A percentile compares a stretch with the other conserved stretches of the same genome.
These are phyloP conservation scores for Metschnikowia matae DNA, from an alignment of 805 yeast species.

Conservation along the genomic window DNA sequence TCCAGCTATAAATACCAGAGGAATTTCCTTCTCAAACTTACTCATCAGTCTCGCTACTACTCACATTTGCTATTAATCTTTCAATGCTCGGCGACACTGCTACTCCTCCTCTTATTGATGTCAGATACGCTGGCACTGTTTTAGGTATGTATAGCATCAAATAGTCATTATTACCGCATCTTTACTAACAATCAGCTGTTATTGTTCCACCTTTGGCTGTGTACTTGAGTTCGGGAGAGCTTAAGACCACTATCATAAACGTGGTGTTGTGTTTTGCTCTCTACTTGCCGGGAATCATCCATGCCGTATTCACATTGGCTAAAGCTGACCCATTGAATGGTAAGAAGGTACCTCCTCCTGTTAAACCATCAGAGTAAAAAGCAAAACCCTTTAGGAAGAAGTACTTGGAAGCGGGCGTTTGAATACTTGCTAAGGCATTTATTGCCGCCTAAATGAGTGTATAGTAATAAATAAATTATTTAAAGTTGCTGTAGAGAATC, in stretches of 20 bases:
- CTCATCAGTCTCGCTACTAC: not conserved
- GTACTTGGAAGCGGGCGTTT: not conserved
- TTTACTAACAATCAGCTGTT: slow-evolving; percentile 2
- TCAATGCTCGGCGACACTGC: not conserved
- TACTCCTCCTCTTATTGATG: not conserved
- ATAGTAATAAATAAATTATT: not conserved
- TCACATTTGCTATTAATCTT: not conserved
- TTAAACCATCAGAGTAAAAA: too few relatives aligned
- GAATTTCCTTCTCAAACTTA: not conserved
- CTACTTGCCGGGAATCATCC: slow-evolving; percentile 2
- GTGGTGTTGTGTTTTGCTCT: slow-evolving; percentile 1
- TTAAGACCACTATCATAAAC: not conserved
- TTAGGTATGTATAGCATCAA: not conserved
- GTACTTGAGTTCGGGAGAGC: slow-evolving; percentile 1
- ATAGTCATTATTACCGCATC: too few relatives aligned
- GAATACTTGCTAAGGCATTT: not conserved
- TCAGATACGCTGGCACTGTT: slow-evolving; percentile 4
- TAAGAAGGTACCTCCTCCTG: not conserved
- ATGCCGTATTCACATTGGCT: not conserved
- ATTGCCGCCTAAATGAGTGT: not conserved
- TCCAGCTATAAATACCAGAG: not conserved
- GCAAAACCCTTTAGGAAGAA: not conserved
- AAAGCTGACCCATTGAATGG: slow-evolving; percentile 2
- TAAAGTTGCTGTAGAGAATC: not conserved
- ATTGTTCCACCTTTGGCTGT: slow-evolving; percentile 2